phyloP scores from a whole-genome alignment of 805 yeast species.

The Candida xiaguanensis region DNA sequence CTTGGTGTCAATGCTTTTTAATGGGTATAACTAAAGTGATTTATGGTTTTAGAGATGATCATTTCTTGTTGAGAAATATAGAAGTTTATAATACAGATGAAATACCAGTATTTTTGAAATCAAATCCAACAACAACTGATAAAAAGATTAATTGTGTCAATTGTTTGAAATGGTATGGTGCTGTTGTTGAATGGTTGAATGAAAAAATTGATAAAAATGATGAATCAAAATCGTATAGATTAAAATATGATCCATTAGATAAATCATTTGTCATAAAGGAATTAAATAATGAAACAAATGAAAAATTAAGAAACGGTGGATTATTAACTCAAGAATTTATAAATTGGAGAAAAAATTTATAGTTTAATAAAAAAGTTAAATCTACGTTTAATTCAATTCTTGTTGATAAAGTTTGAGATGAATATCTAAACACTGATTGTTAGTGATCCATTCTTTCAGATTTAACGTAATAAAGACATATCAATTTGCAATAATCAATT shows the following conservation, averaged over 20 bases:
- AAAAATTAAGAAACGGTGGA: conserved; percentile 31
- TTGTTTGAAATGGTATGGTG: conserved; percentile 83
- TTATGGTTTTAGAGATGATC: conserved; percentile 83
- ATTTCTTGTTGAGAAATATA: conserved; percentile 56
- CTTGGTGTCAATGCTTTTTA: conserved; percentile 94
- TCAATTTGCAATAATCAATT: too few species aligned
- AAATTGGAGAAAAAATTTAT: conserved; percentile 24
- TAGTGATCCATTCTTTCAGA: too few species aligned
- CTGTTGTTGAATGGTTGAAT: conserved; percentile 74
- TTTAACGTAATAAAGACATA: too few species aligned
- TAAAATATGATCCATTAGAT: conserved; percentile 54
- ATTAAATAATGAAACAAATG: conserved; percentile 40
- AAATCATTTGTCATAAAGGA: conserved; percentile 51
- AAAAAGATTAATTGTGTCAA: conserved; percentile 67
- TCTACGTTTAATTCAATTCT: too few species aligned
- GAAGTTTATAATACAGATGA: conserved; percentile 79
- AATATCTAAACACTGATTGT: too few species aligned
- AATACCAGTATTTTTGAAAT: conserved; percentile 66
- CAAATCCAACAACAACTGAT: conserved; percentile 37
- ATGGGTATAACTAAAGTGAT: conserved; percentile 78
- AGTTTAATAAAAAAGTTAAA: too few species aligned
- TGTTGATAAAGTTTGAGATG: too few species aligned
- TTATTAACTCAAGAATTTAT: conserved; percentile 46
- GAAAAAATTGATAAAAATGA: conserved; percentile 46
- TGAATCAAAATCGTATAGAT: conserved; percentile 48